Conservation (phyloP, 1,284 basidiomycete genomes). For the Fomitopsis palustris region DNA sequence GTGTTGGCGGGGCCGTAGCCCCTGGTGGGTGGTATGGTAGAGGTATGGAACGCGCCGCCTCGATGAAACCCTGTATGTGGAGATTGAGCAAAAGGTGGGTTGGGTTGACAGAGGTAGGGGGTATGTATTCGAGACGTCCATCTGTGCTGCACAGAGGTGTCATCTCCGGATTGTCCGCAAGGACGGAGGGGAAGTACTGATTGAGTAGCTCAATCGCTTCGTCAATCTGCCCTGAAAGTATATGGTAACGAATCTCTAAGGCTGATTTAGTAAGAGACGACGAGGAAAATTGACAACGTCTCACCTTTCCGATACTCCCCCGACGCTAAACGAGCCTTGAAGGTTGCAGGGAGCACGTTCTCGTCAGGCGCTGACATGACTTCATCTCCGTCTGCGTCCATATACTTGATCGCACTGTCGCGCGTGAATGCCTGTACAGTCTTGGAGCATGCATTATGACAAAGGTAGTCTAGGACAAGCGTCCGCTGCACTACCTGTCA, state of each 20-base stretch:
- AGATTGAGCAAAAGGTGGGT: conserved; percentile 77
- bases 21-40: conserved; percentile 41
- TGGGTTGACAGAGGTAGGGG: conserved; percentile 63
- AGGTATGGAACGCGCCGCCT: conserved; percentile 71
- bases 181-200: conserved; percentile 65
- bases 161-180: conserved; percentile 33
- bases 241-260: conserved; percentile 60
- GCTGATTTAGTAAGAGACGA: not conserved
- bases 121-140: conserved; percentile 40
- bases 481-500: conserved; percentile 43
- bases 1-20: conserved; percentile 12
- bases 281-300: conserved; percentile 13
- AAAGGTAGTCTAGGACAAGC: conserved; percentile 81
- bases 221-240: conserved; percentile 68
- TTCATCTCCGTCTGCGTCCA: conserved; percentile 70
- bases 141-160: conserved; percentile 10
- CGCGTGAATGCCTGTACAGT: conserved; percentile 70
- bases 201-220: conserved; percentile 66
- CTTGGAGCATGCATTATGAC: conserved; percentile 67
- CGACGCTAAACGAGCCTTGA: conserved; percentile 40
- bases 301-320: conserved; percentile 58
- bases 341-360: conserved; percentile 12
- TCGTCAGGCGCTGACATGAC: conserved; percentile 33
- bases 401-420: conserved; percentile 57
- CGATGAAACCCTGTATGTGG: conserved; percentile 80